Conservation (phyloP, 2,329 filamentous ascomycete species). For the Diaporthe destruens region DNA sequence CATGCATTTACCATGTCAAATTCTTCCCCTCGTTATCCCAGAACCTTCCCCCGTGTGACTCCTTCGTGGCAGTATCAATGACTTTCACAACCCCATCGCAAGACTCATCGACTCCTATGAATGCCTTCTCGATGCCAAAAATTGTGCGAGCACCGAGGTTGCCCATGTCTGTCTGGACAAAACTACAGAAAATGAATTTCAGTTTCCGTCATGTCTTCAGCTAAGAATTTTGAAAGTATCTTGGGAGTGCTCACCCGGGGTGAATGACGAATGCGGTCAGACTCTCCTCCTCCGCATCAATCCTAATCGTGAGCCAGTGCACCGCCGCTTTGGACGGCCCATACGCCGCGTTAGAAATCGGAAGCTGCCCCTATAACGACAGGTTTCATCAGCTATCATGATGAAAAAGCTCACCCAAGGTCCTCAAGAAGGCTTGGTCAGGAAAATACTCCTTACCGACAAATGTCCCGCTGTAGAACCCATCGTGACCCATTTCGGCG, state of each 20-base stretch:
- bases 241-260: slow-evolving; percentile 45
- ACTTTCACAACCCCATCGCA: slow-evolving; percentile 17
- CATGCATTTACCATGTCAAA: neutral
- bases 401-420: too few species aligned
- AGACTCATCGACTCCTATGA: slow-evolving; percentile 9
- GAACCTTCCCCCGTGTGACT: slow-evolving; percentile 4
- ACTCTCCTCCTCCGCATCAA: slow-evolving; percentile 51
- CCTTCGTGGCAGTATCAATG: slow-evolving; percentile 34
- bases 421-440: too few species aligned
- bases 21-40: slow-evolving; percentile 13
- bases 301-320: slow-evolving; percentile 50
- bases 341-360: slow-evolving; percentile 55
- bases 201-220: neutral
- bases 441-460: slow-evolving; percentile 37
- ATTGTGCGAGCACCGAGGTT: slow-evolving; percentile 20
- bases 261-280: slow-evolving; percentile 51
- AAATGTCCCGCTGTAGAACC: slow-evolving; percentile 49
- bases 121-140: slow-evolving; percentile 11
- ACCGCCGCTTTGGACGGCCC: slow-evolving; percentile 57
- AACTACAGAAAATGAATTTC: neutral
- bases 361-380: slow-evolving; percentile 39
- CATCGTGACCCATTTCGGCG: slow-evolving; percentile 53
- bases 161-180: slow-evolving; percentile 45
- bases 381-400: neutral
- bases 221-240: neutral